These are phyloP conservation scores for Populus nigra DNA, from an alignment of 345 rosid species.

Conservation along the genomic window DNA sequence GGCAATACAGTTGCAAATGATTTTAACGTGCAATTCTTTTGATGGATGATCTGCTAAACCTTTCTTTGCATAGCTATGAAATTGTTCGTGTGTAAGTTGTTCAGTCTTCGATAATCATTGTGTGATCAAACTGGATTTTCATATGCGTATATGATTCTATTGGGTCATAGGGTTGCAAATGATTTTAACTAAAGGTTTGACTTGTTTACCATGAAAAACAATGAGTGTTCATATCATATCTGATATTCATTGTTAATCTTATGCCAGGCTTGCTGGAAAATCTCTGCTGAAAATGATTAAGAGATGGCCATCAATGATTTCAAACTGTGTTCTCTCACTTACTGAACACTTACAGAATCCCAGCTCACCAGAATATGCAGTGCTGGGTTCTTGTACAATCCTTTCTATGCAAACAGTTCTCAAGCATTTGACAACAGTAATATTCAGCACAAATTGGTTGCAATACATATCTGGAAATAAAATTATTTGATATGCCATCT, in stretches of 20 bases:
- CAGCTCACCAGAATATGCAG: slow-evolving; percentile 63
- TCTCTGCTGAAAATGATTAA: slow-evolving; percentile 83
- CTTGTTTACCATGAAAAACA: background rate
- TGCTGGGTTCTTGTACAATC: slow-evolving; percentile 90
- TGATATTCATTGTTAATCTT: slow-evolving; percentile 29
- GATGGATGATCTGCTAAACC: slow-evolving; percentile 83
- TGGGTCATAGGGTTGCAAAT: background rate
- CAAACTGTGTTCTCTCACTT: slow-evolving; percentile 78
- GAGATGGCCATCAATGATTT: slow-evolving; percentile 90
- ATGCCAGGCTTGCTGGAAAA: slow-evolving; percentile 86
- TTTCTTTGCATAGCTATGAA: slow-evolving; percentile 88
- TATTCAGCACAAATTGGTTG: slow-evolving; percentile 22
- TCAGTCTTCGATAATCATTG: slow-evolving; percentile 8
- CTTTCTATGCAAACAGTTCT: slow-evolving; percentile 91
- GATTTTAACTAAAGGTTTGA: background rate
- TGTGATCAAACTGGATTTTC: slow-evolving; percentile 1
- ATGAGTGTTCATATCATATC: background rate
- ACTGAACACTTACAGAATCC: slow-evolving; percentile 62
- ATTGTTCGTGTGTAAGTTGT: slow-evolving; percentile 86
- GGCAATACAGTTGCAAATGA: background rate
- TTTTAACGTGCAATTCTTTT: slow-evolving; percentile 37
- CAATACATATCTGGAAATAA: slow-evolving; percentile 17
- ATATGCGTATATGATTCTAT: background rate
- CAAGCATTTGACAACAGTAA: slow-evolving; percentile 88
- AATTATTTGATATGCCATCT: slow-evolving; percentile 35